Evolutionary conservation across 768 basidiomycete genomes (phyloP).

Genomic region (Calvatia gigantea): DNA sequence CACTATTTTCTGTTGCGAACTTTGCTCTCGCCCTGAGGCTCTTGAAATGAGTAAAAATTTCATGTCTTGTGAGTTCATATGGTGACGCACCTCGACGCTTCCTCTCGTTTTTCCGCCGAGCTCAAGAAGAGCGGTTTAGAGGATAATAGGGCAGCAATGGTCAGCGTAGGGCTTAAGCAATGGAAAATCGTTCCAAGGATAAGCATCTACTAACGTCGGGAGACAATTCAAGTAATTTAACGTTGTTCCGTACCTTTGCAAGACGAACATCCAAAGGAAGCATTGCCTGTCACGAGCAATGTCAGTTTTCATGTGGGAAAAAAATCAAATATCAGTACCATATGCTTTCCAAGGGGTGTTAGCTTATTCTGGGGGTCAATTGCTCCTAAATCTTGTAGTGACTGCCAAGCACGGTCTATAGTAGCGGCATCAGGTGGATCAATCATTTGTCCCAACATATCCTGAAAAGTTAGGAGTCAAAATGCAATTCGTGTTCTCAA

Average conservation of each 20-base stretch:
- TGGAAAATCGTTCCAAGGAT: constrained; percentile 80
- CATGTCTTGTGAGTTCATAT: too few species aligned
- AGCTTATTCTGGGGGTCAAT: constrained; percentile 58
- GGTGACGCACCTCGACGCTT: constrained; percentile 58
- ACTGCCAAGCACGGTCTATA: constrained; percentile 73
- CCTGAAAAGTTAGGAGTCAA: constrained; percentile 27
- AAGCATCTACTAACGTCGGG: constrained; percentile 61
- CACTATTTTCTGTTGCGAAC: constrained; percentile 73
- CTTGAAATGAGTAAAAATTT: neutral
- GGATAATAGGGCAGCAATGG: constrained; percentile 78
- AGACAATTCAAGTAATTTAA: too few species aligned
- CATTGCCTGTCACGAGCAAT: constrained; percentile 51
- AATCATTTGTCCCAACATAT: constrained; percentile 70
- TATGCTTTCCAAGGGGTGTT: constrained; percentile 80
- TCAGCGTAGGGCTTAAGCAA: constrained; percentile 78
- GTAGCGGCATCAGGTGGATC: constrained; percentile 77
- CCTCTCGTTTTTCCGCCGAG: constrained; percentile 82
- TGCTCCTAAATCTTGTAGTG: constrained; percentile 76
- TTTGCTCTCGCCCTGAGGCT: constrained; percentile 60
- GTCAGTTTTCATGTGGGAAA: neutral
- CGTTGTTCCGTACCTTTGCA: constrained; percentile 58
- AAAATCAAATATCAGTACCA: constrained; percentile 40
- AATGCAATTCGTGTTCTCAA: neutral
- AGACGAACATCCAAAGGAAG: constrained; percentile 88
- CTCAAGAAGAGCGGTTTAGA: constrained; percentile 84